These are phyloP conservation scores for Arthrobotrys pseudoclavata DNA, from an alignment of 2,329 filamentous ascomycete genomes.

Conservation along the genomic window DNA sequence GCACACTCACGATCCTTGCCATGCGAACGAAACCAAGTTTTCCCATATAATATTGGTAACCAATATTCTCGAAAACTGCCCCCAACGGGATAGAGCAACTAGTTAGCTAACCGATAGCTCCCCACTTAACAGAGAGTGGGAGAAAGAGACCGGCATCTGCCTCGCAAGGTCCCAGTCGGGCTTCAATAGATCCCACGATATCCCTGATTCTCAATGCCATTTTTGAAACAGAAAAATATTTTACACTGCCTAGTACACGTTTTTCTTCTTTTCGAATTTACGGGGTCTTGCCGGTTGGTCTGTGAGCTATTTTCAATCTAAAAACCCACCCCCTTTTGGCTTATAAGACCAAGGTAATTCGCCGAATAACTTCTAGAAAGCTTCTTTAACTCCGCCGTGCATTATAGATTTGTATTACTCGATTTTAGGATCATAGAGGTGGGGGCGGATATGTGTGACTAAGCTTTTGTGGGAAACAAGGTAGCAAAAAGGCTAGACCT, in stretches of 20 bases:
- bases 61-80: not conserved
- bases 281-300: slow-evolving; percentile 8
- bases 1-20: slow-evolving; percentile 25
- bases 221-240: not conserved
- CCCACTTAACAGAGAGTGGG: not conserved
- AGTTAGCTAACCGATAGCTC: not conserved
- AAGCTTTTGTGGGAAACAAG: slow-evolving; percentile 18
- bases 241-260: not conserved
- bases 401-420: slow-evolving; percentile 31
- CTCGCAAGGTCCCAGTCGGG: not conserved
- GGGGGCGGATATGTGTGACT: slow-evolving; percentile 12
- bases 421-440: slow-evolving; percentile 1
- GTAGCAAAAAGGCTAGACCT: not conserved
- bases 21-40: slow-evolving; percentile 2
- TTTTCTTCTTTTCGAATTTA: slow-evolving; percentile 12
- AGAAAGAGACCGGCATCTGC: not conserved
- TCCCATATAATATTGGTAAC: slow-evolving; percentile 12
- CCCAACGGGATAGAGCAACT: not conserved
- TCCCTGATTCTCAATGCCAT: slow-evolving; percentile 16
- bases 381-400: slow-evolving; percentile 25
- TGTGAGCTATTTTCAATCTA: not conserved
- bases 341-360: not conserved
- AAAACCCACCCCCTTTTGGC: not conserved
- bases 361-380: slow-evolving; percentile 22
- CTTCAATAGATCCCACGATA: slow-evolving; percentile 5